Evolutionary conservation across 257 asterid species (phyloP), one percentile per base, ranked within the genome.

Genomic region (Scutellaria galericulata): DNA sequence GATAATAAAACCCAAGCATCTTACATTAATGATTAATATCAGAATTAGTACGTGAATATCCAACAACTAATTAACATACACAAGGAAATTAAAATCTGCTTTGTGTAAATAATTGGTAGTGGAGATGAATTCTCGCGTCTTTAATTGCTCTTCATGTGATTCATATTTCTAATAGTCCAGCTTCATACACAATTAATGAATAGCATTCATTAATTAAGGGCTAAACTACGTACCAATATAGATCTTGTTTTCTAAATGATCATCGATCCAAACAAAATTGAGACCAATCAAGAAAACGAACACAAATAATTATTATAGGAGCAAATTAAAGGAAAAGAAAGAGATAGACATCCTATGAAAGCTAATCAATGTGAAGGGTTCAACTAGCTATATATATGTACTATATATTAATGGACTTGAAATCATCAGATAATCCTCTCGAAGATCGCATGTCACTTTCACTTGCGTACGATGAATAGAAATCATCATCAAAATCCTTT

Each of bases 361-460:
- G 42, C 75, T 63, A 39, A 75, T 59, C 9, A 48, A 53, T 13
- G 12, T 15, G 4, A 47, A 45, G 20, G 9, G 18, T 1, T 37
- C 9, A 45, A 44, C 42, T n/a, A 44, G 15, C 72, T 27, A 44
- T 12, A n/a, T 18, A 42, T 42, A 5, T 8, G 8, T 14, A 37
- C 61, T 66, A 61, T 64, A 57, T 69, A 64, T 55, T 79, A 44
- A 77, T 35, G 41, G 77, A 62, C 75, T 74, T 73, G 75, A 83
- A 86, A 72, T 88, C 95, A 11, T 85, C 85, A 4, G 93, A 89
- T 11, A 83, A 54, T 46, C 91, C 91, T 80, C 86, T 87, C 12
- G 95, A 83, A 31, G 93, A 83, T 0, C 75, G 80, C 77, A 77
- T 69, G 66, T 85, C 89, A 10, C 77, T 72, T 18, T 85, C 93